phyloP scores from a whole-genome alignment of 805 yeast genomes.

The Saccharomycopsis fermentans region DNA sequence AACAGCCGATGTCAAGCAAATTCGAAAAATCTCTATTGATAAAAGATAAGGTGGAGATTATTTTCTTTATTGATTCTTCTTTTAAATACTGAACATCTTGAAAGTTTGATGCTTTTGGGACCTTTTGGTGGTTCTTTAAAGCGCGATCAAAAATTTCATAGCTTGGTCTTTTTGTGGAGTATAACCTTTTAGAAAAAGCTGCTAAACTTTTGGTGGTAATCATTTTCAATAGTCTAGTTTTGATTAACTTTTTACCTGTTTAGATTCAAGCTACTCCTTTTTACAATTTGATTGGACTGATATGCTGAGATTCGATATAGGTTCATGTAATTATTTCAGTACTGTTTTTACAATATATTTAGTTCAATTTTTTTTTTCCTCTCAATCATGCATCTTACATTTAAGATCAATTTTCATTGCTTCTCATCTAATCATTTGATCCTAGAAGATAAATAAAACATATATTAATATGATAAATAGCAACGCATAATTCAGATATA shows the following conservation, averaged over 20 bases:
- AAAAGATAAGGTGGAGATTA: conserved; percentile 67
- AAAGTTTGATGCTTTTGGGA: conserved; percentile 30
- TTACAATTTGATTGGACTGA: too few relatives aligned
- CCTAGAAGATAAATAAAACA: too few relatives aligned
- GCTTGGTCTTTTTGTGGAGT: conserved; percentile 15
- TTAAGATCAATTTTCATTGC: neutral
- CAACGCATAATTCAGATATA: too few relatives aligned
- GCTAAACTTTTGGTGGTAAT: neutral
- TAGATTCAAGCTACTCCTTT: too few relatives aligned
- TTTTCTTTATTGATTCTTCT: conserved; percentile 61
- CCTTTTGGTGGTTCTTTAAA: conserved; percentile 49
- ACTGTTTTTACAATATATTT: too few relatives aligned
- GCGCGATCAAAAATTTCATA: conserved; percentile 51
- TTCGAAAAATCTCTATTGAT: conserved; percentile 52
- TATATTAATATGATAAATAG: too few relatives aligned
- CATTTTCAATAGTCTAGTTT: neutral
- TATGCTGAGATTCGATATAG: too few relatives aligned
- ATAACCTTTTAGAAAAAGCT: neutral
- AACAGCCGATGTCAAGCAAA: conserved; percentile 64
- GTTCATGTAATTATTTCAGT: too few relatives aligned
- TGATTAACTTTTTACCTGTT: neutral
- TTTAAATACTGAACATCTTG: conserved; percentile 61
- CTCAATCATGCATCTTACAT: neutral
- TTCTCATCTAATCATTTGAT: neutral
- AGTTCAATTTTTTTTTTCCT: too few relatives aligned